Evolutionary conservation across 2,329 filamentous ascomycete species (phyloP), one percentile per base, ranked within the genome.

Genomic region (Ilyonectria mors-panacis): DNA sequence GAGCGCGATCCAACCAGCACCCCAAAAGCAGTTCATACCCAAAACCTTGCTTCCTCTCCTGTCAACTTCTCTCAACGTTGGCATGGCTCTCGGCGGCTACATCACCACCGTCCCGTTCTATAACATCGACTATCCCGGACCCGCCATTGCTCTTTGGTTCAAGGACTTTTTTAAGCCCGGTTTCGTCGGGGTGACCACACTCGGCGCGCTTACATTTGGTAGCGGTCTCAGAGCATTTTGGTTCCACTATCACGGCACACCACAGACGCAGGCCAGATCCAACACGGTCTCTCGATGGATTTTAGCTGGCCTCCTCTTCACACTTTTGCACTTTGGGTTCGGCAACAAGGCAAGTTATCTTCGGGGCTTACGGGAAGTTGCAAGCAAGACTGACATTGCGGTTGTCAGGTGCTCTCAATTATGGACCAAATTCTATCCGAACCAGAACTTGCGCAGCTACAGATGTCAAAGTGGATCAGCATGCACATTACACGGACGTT

Each of bases 151-250:
- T 17, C 15, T 57, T 13, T 70, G 68, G 68, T 70, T 68, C 62
- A 59, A 45, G 23, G 68, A 45, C 37, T 70, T 70, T 23, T 70
- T 70, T 50, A 68, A 59, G 54, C 68, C 68, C 4, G 68, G 68
- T 4, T 66, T 70, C 35, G 66, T 70, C 44, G 59, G 48, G 3
- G 64, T 70, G 35, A 66, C 68, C 1, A 60, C 66, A 19, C 58
- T 68, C 44, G 67, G 66, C 1, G 58, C 66, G 2, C 21, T 68
- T 9, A 70, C 68, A 26, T 30, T 62, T 10, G 59, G 59, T 8
- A 23, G 44, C 44, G 44, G 44, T 9, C 44, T 45, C 19, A 21
- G 42, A 44, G 42, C 42, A 44, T 44, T 44, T 21, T 44, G 42
- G 42, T 44, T 44, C 42, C 17, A 44, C n/a, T 45, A 21, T 23